Base-by-base conservation (phyloP, 495 filamentous ascomycete genomes). In the Peziza echinospora region DNA sequence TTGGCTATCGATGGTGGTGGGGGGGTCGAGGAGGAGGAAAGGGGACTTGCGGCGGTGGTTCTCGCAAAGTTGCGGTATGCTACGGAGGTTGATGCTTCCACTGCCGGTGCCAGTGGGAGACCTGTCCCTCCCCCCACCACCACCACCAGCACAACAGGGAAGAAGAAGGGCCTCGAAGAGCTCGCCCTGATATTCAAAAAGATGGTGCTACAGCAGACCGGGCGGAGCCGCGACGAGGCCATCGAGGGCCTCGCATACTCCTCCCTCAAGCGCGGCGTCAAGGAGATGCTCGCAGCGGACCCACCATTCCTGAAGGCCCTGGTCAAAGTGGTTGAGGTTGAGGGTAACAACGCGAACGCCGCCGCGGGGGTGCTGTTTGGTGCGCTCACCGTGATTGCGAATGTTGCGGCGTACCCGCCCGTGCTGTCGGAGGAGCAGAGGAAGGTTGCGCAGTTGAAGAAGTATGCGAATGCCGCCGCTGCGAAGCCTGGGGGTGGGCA, bases 221-320 rank as follows among this genome's bases (percentile, higher is more conserved):
- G 66, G 37, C 64, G 67, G 8, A 57, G 53, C 9, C 62, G 63
- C 39, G 67, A 80, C 40, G 71, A 75, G 53, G 77, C 84, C 3
- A 73, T 97, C 24, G 89, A 97, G 59, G 91, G 86, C n/a, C 66
- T 97, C 47, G 89, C 87, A 21, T 94, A 87, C 60, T 74, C 82
- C 4, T 89, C 85, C 5, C 67, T 93, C 17, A 80, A 82, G 54
- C 74, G 86, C 6, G 73, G 68, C 30, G 72, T 92, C 46, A 93
- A 89, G 56, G 82, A 96, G 53, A 67, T 76, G 34, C 66, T 97
- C 2, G 71, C 75, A 19, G 65, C 66, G 17, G 78, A 93, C 52
- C 60, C 64, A 10, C 49, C 58, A 7, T 79, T 93, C 43, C 58
- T 94, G 28, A 70, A 68, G 37, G 68, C 65, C 19, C 63, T 96